Percentiles rank a stretch among this genome's conserved stretches.
phyloP scores from a whole-genome alignment of 768 basidiomycete species.

The Mycena indigotica region DNA sequence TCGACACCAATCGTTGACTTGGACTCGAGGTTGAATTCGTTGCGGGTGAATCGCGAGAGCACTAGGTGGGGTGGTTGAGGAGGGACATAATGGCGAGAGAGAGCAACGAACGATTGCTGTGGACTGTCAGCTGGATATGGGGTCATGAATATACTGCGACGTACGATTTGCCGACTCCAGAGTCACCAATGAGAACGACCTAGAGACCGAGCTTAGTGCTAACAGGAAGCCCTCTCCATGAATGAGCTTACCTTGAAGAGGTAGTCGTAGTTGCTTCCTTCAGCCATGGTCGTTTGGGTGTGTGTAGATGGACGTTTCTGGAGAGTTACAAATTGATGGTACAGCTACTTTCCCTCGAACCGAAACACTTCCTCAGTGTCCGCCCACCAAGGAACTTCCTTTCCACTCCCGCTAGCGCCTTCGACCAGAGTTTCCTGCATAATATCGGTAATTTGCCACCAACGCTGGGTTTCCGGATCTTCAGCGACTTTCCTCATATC shows the following conservation, averaged over 20 bases:
- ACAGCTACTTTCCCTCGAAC: slow-evolving; percentile 51
- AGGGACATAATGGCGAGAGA: neutral
- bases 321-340: too few species aligned
- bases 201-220: slow-evolving; percentile 36
- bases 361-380: slow-evolving; percentile 69
- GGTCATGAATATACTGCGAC: slow-evolving; percentile 39
- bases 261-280: slow-evolving; percentile 96
- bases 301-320: too few species aligned
- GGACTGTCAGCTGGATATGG: slow-evolving; percentile 4
- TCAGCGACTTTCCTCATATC: slow-evolving; percentile 69
- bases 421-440: slow-evolving; percentile 81
- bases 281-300: slow-evolving; percentile 75
- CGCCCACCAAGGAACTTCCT: slow-evolving; percentile 71
- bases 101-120: slow-evolving; percentile 37
- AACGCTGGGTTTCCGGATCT: slow-evolving; percentile 62
- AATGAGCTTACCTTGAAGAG: slow-evolving; percentile 99
- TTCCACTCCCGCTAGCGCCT: slow-evolving; percentile 69
- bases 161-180: slow-evolving; percentile 99
- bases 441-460: slow-evolving; percentile 52
- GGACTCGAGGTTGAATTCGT: slow-evolving; percentile 98
- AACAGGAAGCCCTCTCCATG: too few species aligned
- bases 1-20: slow-evolving; percentile 99
- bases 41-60: slow-evolving; percentile 98
- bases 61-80: slow-evolving; percentile 50
- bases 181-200: slow-evolving; percentile 99